A percentile compares a stretch with the other conserved stretches of the same genome.
phyloP scores from a whole-genome alignment of 208 protist genomes.

The Trypanosoma lewisi region DNA sequence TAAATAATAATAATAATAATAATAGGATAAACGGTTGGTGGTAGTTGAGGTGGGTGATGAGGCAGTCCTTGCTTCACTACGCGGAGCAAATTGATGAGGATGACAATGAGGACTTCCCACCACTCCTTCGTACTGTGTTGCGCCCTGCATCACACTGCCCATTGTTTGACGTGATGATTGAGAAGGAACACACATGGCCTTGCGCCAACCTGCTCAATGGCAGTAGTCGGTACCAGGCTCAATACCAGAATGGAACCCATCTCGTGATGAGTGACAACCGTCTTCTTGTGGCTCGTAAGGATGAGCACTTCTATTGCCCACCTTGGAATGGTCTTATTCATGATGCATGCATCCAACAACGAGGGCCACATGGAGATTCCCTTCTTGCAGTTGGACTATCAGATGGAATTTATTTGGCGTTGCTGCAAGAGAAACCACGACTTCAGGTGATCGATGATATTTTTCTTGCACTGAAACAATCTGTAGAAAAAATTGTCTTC shows the following conservation, averaged over 20 bases:
- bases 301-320: slow-evolving; percentile 49
- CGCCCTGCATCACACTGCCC: slow-evolving; percentile 19
- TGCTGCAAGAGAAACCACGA: slow-evolving; percentile 26
- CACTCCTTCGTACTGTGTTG: slow-evolving; percentile 23
- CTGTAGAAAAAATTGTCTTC: slow-evolving; percentile 49
- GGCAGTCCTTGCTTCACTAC: slow-evolving; percentile 20
- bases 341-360: slow-evolving; percentile 44
- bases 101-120: not conserved
- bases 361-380: slow-evolving; percentile 8
- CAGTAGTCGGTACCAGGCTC: not conserved
- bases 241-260: slow-evolving; percentile 25
- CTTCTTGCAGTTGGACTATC: slow-evolving; percentile 53
- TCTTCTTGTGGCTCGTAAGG: slow-evolving; percentile 40
- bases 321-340: slow-evolving; percentile 46
- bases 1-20: not conserved
- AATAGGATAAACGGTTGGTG: not conserved
- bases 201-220: slow-evolving; percentile 27
- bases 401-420: slow-evolving; percentile 45
- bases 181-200: slow-evolving; percentile 27
- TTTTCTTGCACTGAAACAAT: slow-evolving; percentile 36
- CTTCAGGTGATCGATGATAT: slow-evolving; percentile 24
- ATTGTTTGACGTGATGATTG: slow-evolving; percentile 23
- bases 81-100: not conserved
- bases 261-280: slow-evolving; percentile 27
- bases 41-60: not conserved